These are phyloP conservation scores for Phytophthora cactorum DNA, from an alignment of 352 stramenopile species.

Conservation along the genomic window DNA sequence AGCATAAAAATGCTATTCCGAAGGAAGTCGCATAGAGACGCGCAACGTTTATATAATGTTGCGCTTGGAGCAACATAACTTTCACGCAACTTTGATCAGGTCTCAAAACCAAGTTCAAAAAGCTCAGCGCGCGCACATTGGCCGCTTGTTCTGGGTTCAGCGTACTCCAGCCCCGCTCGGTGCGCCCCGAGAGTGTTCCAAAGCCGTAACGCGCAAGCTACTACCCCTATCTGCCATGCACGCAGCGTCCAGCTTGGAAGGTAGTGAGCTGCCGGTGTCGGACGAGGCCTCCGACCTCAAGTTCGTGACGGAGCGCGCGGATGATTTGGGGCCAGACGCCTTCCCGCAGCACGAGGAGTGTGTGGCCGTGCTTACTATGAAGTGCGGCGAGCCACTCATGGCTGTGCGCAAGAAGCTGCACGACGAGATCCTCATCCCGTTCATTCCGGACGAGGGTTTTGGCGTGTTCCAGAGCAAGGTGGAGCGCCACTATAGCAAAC, in stretches of 20 bases:
- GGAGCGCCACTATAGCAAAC: conserved; percentile 72
- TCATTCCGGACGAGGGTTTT: conserved; percentile 78
- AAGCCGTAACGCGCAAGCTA: conserved; percentile 25
- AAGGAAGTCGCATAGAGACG: no score
- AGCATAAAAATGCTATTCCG: no score
- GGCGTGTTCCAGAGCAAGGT: conserved; percentile 81
- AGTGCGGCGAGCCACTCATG: conserved; percentile 75
- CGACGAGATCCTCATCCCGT: conserved; percentile 71
- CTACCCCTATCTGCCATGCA: conserved; percentile 26
- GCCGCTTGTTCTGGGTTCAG: neutral
- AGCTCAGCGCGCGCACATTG: conserved; percentile 11
- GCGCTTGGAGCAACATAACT: neutral
- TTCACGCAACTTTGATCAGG: neutral
- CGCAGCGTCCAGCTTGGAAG: conserved; percentile 21
- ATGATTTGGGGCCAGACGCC: conserved; percentile 34
- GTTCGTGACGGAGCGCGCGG: conserved; percentile 34
- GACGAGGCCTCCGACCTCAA: conserved; percentile 45
- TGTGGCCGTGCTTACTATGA: conserved; percentile 75
- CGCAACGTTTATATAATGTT: neutral
- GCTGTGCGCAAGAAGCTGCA: conserved; percentile 83
- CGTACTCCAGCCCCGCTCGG: neutral
- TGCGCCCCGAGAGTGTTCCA: neutral
- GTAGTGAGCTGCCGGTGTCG: conserved; percentile 22
- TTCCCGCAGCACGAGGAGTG: conserved; percentile 75
- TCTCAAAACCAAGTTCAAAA: conserved; percentile 25